Conservation (phyloP, 805 yeast genomes). For the Millerago galiae region DNA sequence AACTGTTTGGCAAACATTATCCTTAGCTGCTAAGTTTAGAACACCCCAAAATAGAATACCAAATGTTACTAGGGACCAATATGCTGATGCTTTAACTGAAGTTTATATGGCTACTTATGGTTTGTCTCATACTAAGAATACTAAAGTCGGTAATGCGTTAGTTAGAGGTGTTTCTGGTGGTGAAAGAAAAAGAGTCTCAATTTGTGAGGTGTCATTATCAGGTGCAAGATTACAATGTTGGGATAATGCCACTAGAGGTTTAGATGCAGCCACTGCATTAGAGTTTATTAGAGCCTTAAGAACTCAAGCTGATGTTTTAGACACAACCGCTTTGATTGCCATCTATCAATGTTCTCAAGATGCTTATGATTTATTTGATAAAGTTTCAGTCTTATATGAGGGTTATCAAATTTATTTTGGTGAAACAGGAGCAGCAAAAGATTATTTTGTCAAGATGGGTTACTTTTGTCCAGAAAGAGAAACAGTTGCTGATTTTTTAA, state of each 20-base stretch:
- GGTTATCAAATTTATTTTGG: slow-evolving; percentile 66
- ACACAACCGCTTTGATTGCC: slow-evolving; percentile 55
- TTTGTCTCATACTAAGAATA: slow-evolving; percentile 45
- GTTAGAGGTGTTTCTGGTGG: slow-evolving; percentile 70
- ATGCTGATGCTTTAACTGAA: slow-evolving; percentile 47
- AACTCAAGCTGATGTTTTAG: slow-evolving; percentile 39
- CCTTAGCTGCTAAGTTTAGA: slow-evolving; percentile 52
- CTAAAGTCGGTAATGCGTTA: slow-evolving; percentile 57
- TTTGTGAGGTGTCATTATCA: slow-evolving; percentile 47
- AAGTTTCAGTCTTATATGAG: slow-evolving; percentile 51
- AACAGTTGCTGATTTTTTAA: slow-evolving; percentile 65
- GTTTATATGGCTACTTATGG: slow-evolving; percentile 46
- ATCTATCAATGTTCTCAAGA: slow-evolving; percentile 66
- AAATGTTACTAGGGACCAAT: slow-evolving; percentile 47
- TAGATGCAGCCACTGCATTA: slow-evolving; percentile 53
- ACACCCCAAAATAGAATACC: slow-evolving; percentile 56
- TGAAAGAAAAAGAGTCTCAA: slow-evolving; percentile 63
- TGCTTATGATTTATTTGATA: slow-evolving; percentile 57
- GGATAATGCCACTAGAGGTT: slow-evolving; percentile 56
- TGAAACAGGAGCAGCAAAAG: slow-evolving; percentile 44
- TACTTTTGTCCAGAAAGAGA: slow-evolving; percentile 57
- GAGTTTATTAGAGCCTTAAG: slow-evolving; percentile 46
- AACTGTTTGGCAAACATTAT: slow-evolving; percentile 59
- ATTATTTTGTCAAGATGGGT: slow-evolving; percentile 60
- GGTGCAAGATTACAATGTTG: slow-evolving; percentile 43